Evolutionary conservation across 768 basidiomycete genomes (phyloP).

Genomic region (Termitomyces sp.): DNA sequence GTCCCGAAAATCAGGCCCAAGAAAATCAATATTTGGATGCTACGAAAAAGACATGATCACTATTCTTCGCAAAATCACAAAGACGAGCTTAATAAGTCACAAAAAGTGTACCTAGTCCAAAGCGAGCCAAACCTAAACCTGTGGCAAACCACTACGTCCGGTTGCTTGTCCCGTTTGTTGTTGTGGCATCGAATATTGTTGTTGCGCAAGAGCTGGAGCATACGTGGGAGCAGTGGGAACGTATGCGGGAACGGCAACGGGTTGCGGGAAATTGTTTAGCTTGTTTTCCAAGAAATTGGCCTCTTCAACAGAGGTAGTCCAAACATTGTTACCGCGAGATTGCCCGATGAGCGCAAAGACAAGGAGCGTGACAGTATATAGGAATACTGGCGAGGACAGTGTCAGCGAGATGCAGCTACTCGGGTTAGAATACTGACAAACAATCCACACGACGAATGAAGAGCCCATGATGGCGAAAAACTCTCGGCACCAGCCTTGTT

Average conservation of each 20-base stretch:
- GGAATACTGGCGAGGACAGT: slow-evolving; percentile 4
- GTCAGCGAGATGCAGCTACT: background rate
- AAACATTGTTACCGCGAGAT: slow-evolving; percentile 10
- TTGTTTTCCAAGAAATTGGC: slow-evolving; percentile 4
- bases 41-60: background rate
- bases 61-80: background rate
- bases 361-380: slow-evolving; percentile 10
- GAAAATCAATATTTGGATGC: background rate
- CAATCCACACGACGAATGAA: slow-evolving; percentile 11
- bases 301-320: slow-evolving; percentile 5
- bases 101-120: background rate
- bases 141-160: background rate
- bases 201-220: background rate
- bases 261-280: background rate
- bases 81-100: background rate
- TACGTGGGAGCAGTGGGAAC: background rate
- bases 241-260: background rate
- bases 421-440: slow-evolving; percentile 2
- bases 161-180: background rate
- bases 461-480: slow-evolving; percentile 10
- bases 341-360: slow-evolving; percentile 4
- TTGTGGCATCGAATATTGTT: background rate
- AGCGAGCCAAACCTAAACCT: background rate
- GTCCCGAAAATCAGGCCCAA: background rate
- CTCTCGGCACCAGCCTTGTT: slow-evolving; percentile 9